Base-by-base conservation (phyloP, 441 rosid genomes). In the Populus hybrid region DNA sequence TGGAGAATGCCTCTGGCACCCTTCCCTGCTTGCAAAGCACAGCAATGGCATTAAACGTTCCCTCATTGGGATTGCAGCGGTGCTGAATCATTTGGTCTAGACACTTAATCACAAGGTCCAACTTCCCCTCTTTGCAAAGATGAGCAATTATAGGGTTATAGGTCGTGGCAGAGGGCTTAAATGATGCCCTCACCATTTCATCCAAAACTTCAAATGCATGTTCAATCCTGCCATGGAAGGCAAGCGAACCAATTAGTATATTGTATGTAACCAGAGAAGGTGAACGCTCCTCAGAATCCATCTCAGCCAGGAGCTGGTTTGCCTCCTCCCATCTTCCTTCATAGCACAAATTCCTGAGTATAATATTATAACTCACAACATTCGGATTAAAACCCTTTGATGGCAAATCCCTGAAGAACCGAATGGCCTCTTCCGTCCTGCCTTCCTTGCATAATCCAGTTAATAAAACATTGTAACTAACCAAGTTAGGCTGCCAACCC, bases 371-470 rank as follows among this genome's bases (percentile, higher is more conserved):
- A 70, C 92, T 93, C 67, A 86, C 97, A 18, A 87, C 95, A 75
- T 93, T 89, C 0, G 98, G 91, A 73, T 75, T 66, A 67, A 93
- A 93, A 18, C 98, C 98, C 83, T 87, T 91, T 0, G 80, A 76
- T 23, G 97, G 94, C 65, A 95, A 85, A 69, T 89, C 76, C 74
- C 90, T 77, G 71, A 95, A 90, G 71, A 93, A 75, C 70, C 32
- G 82, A 81, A 92, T 84, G 0, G 93, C 99, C 69, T 90, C 94
- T n/a, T 92, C 88, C 3, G 88, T 86, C 68, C 92, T 85, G 50
- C 94, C 99, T 86, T 95, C 97, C 82, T 92, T 93, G 82, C 94
- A 90, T 69, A 88, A 81, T 26, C 96, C 99, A 50, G 93, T 91
- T 77, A 93, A 82, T 42, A 95, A 67, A 46, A 93, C 91, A 87